phyloP scores from a whole-genome alignment of 306 rosid genomes.

The Begonia loranthoides region DNA sequence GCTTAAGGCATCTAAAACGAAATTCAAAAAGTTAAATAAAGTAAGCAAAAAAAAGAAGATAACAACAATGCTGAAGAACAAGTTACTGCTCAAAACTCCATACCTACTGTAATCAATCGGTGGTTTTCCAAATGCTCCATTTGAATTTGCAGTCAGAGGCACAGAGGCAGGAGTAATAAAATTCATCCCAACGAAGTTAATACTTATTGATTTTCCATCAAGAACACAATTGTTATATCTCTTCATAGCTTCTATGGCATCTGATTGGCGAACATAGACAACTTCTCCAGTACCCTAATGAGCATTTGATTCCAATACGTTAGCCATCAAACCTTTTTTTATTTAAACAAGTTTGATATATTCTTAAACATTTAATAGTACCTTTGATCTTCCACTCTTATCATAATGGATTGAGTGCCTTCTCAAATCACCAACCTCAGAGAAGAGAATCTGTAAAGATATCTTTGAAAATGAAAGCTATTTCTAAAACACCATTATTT shows the following conservation, averaged over 20 bases:
- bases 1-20: too few relatives aligned
- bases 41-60: neutral
- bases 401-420: constrained; percentile 40
- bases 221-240: constrained; percentile 40
- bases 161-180: constrained; percentile 8
- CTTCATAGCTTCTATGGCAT: constrained; percentile 45
- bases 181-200: constrained; percentile 44
- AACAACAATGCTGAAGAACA: neutral
- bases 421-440: constrained; percentile 42
- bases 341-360: neutral
- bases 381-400: constrained; percentile 49
- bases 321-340: neutral
- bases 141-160: constrained; percentile 5
- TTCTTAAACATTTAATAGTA: neutral
- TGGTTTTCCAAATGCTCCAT: constrained; percentile 21
- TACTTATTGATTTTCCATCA: constrained; percentile 44
- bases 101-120: constrained; percentile 18
- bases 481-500: neutral
- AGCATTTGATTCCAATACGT: too few relatives aligned
- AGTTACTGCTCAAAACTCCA: neutral
- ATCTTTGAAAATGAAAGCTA: neutral
- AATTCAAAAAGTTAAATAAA: too few relatives aligned
- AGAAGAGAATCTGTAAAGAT: constrained; percentile 37
- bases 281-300: constrained; percentile 51
- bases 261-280: constrained; percentile 25